Evolutionary conservation across 1,284 basidiomycete species (phyloP).

Genomic region (Stereum hirsutum): DNA sequence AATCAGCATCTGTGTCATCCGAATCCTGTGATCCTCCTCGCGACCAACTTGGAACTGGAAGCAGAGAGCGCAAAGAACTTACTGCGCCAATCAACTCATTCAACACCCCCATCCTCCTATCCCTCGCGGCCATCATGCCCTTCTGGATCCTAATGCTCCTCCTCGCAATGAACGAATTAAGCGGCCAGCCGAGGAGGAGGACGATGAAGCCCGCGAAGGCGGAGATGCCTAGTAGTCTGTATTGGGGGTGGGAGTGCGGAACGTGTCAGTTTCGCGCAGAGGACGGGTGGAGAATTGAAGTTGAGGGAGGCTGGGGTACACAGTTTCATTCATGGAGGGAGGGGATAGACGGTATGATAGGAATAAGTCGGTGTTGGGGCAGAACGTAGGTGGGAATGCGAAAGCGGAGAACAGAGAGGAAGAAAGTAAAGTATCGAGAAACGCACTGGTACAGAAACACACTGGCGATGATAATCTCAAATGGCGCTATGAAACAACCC

Average conservation of each 20-base stretch:
- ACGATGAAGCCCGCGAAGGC: slow-evolving; percentile 83
- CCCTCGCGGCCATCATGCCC: slow-evolving; percentile 62
- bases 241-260: no score
- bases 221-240: slow-evolving; percentile 74
- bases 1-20: no score
- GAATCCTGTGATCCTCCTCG: no score
- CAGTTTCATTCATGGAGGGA: no score
- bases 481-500: slow-evolving; percentile 44
- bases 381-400: no score
- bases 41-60: no score
- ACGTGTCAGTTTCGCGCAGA: no score
- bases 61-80: no score
- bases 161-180: slow-evolving; percentile 58
- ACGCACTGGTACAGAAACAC: slow-evolving; percentile 74
- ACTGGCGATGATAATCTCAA: slow-evolving; percentile 74
- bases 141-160: slow-evolving; percentile 67
- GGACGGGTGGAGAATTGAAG: slow-evolving; percentile 3
- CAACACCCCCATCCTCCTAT: slow-evolving; percentile 79
- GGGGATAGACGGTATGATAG: slow-evolving; percentile 1
- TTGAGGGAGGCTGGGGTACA: no score
- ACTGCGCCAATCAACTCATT: slow-evolving; percentile 79
- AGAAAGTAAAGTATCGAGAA: background rate
- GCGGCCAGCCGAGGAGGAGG: slow-evolving; percentile 64
- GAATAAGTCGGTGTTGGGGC: no score
- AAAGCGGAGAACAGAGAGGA: no score